These are phyloP conservation scores for Cenococcum geophilum DNA, from an alignment of 495 filamentous ascomycete genomes.

Conservation along the genomic window DNA sequence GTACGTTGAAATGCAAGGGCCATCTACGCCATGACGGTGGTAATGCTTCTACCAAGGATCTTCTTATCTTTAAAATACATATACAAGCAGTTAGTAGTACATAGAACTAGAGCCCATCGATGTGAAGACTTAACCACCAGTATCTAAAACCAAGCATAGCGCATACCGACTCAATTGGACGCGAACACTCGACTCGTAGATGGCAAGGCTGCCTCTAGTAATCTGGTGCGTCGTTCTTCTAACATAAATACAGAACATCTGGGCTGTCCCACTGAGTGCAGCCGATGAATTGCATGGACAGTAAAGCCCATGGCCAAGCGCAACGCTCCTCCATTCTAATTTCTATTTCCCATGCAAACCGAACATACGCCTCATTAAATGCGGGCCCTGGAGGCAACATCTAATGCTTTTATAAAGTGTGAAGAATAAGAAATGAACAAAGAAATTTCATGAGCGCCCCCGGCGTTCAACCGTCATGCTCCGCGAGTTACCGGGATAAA, in stretches of 20 bases:
- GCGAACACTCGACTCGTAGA: too few species aligned
- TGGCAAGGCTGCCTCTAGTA: slow-evolving; percentile 1
- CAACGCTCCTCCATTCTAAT: slow-evolving; percentile 6
- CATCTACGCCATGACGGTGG: too few species aligned
- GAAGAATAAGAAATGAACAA: not conserved
- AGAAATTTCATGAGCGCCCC: slow-evolving; percentile 2
- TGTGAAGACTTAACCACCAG: too few species aligned
- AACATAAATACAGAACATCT: slow-evolving; percentile 12
- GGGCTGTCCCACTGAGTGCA: slow-evolving; percentile 12
- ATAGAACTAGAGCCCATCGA: too few species aligned
- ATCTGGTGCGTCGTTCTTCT: not conserved
- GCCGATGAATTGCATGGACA: slow-evolving; percentile 21
- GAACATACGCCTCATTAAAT: slow-evolving; percentile 22
- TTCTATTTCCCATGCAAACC: not conserved
- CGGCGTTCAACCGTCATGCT: not conserved
- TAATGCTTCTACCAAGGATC: too few species aligned
- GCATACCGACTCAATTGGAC: too few species aligned
- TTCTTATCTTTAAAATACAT: too few species aligned
- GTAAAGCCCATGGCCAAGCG: slow-evolving; percentile 1
- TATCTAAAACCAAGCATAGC: too few species aligned
- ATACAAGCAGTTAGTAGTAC: too few species aligned
- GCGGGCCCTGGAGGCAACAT: slow-evolving; percentile 23
- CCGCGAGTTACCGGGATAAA: not conserved
- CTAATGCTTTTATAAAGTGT: slow-evolving; percentile 27
- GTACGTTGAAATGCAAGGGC: too few species aligned